Percentiles rank a stretch among this genome's conserved stretches.
Evolutionary conservation across 2,329 filamentous ascomycete genomes (phyloP).

Genomic region (Phoma sp.): DNA sequence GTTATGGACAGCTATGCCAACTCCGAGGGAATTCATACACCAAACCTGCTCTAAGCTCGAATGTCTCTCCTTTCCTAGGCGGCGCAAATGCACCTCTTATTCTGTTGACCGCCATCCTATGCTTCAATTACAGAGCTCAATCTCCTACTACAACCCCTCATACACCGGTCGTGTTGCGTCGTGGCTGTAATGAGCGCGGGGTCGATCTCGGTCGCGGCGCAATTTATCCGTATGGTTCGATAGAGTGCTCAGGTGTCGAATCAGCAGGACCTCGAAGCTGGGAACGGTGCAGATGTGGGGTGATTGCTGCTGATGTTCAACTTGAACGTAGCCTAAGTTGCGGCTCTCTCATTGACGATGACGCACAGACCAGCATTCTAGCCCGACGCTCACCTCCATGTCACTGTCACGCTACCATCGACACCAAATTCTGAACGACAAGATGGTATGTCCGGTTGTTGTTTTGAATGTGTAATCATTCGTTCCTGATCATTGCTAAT

Average conservation of each 20-base stretch:
- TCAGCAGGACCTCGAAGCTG: background rate
- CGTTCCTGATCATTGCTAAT: constrained; percentile 2
- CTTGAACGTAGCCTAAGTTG: constrained; percentile 24
- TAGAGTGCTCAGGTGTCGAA: background rate
- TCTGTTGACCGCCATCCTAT: constrained; percentile 89
- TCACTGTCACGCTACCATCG: constrained; percentile 6
- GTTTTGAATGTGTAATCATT: background rate
- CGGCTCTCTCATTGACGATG: constrained; percentile 37
- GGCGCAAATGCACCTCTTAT: constrained; percentile 92
- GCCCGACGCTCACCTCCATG: constrained; percentile 14
- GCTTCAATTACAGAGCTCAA: constrained; percentile 38
- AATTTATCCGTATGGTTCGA: background rate
- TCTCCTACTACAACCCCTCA: constrained; percentile 46
- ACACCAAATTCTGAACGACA: constrained; percentile 10
- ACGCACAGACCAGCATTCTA: constrained; percentile 29
- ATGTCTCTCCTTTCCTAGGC: constrained; percentile 96
- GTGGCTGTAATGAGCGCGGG: constrained; percentile 6
- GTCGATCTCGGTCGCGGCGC: constrained; percentile 10
- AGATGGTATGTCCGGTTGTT: no score
- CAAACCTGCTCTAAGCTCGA: constrained; percentile 92
- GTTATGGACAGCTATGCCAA: constrained; percentile 23
- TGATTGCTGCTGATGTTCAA: constrained; percentile 23
- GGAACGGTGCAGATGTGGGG: constrained; percentile 11
- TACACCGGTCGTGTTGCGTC: constrained; percentile 27
- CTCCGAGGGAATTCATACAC: constrained; percentile 58